Percentiles rank a stretch among this genome's conserved stretches.
These are phyloP conservation scores for Ichthyophthirius multifiliis DNA, from an alignment of 169 alveolate species.

Conservation along the genomic window DNA sequence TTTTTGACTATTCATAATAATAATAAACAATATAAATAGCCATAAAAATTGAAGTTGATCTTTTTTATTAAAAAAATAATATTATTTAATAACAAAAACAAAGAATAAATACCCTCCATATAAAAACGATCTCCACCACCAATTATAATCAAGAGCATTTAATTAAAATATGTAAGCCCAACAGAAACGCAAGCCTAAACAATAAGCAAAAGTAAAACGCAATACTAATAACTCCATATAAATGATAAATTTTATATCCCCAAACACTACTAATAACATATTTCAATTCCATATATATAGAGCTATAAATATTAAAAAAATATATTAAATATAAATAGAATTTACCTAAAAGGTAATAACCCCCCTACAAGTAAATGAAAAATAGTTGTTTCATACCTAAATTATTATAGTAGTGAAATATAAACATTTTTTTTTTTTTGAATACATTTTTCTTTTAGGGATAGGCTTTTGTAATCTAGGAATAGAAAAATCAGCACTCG, in stretches of 20 bases:
- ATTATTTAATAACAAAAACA: neutral
- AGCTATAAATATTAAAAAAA: neutral
- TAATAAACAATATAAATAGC: neutral
- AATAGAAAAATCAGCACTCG: neutral
- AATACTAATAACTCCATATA: neutral
- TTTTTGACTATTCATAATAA: neutral
- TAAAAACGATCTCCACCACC: conserved; percentile 44
- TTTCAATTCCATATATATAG: conserved; percentile 20
- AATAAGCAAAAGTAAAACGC: conserved; percentile 6
- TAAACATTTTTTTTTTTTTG: neutral
- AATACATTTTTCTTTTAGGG: conserved; percentile 17
- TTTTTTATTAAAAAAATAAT: neutral
- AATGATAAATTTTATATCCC: conserved; percentile 28
- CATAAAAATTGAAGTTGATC: neutral
- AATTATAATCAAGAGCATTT: conserved; percentile 26
- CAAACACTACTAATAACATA: conserved; percentile 17
- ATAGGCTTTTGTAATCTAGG: conserved; percentile 20
- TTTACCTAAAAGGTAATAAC: conserved; percentile 31
- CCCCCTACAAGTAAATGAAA: conserved; percentile 1
- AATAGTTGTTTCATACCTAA: neutral
- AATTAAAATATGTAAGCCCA: conserved; percentile 18
- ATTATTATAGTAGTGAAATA: too few relatives aligned
- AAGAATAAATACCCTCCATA: conserved; percentile 28
- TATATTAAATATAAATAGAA: neutral
- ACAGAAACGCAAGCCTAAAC: conserved; percentile 28